A percentile compares a stretch with the other conserved stretches of the same genome.
Evolutionary conservation across 768 basidiomycete species (phyloP).

Genomic region (Suillus placidus): DNA sequence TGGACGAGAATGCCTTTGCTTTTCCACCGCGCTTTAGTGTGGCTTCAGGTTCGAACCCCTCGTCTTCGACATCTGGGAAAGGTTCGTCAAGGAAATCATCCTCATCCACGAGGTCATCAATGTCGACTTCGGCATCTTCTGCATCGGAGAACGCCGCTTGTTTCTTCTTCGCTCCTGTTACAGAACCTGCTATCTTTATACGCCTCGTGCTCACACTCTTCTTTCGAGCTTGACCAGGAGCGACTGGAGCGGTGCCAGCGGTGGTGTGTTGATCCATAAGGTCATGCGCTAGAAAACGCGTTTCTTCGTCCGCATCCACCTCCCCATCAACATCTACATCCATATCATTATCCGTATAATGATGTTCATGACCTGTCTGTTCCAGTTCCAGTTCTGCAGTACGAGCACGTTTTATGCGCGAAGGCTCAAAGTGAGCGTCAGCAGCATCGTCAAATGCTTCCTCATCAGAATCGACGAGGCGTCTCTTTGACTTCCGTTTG

Average conservation of each 20-base stretch:
- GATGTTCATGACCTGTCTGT: slow-evolving; percentile 23
- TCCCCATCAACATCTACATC: slow-evolving; percentile 45
- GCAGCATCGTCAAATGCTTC: slow-evolving; percentile 39
- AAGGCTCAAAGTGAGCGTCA: slow-evolving; percentile 61
- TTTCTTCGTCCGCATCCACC: slow-evolving; percentile 31
- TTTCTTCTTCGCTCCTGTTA: slow-evolving; percentile 20
- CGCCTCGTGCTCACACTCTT: slow-evolving; percentile 17
- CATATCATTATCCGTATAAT: slow-evolving; percentile 49
- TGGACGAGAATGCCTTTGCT: slow-evolving; percentile 18
- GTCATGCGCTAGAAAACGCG: slow-evolving; percentile 25
- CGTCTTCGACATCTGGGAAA: slow-evolving; percentile 28
- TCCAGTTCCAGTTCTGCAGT: slow-evolving; percentile 33
- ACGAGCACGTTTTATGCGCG: slow-evolving; percentile 28
- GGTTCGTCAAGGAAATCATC: slow-evolving; percentile 27
- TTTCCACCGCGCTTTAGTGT: slow-evolving; percentile 28
- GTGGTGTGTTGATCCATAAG: neutral
- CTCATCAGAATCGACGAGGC: slow-evolving; percentile 39
- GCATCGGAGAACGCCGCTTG: slow-evolving; percentile 33
- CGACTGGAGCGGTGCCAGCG: neutral
- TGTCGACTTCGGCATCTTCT: slow-evolving; percentile 29
- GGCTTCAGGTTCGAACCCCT: slow-evolving; percentile 29
- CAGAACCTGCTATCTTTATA: slow-evolving; percentile 19
- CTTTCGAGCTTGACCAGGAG: slow-evolving; percentile 11
- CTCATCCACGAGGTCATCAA: slow-evolving; percentile 28
- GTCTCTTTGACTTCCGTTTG: slow-evolving; percentile 29